Evolutionary conservation across 139 green algal genomes (phyloP).

Genomic region (Auxenochlorella pyrenoidosa): DNA sequence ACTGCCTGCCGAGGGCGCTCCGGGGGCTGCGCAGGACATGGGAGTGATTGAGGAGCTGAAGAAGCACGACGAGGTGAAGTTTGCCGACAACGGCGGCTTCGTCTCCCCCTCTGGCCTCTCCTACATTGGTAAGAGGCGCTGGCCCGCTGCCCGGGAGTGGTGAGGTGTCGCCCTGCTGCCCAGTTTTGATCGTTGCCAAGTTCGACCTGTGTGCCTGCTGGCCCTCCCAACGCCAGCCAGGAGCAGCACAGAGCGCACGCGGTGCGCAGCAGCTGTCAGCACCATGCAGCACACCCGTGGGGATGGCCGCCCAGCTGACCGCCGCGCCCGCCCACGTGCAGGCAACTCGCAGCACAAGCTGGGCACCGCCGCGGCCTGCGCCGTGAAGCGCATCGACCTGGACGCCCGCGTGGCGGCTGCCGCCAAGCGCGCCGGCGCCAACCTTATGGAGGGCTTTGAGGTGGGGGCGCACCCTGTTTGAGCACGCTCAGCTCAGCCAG

Average conservation of each 20-base stretch:
- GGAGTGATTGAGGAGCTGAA: conserved; percentile 83
- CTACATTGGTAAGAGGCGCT: conserved; percentile 76
- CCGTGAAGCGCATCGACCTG: conserved; percentile 89
- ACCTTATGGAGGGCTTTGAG: conserved; percentile 89
- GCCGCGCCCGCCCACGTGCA: neutral
- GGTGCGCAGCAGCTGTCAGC: neutral
- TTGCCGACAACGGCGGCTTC: conserved; percentile 84
- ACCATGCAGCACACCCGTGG: neutral
- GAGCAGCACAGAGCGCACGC: too few relatives aligned
- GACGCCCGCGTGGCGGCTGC: conserved; percentile 68
- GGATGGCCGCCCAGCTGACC: neutral
- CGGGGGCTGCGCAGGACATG: conserved; percentile 62
- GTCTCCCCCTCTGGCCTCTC: conserved; percentile 80
- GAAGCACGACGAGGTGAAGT: conserved; percentile 87
- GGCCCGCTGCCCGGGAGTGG: too few relatives aligned
- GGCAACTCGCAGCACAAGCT: conserved; percentile 72
- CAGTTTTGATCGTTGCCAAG: too few relatives aligned
- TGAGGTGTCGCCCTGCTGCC: too few relatives aligned
- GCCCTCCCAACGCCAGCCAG: too few relatives aligned
- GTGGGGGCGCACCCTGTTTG: conserved; percentile 57
- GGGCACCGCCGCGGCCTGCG: conserved; percentile 80
- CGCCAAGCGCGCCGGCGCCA: conserved; percentile 68
- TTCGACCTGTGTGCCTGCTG: too few relatives aligned
- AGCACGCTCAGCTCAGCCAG: too few relatives aligned
- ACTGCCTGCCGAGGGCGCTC: neutral